These are phyloP conservation scores for Olyra latifolia DNA, from an alignment of 176 grass and related monocot species.

Conservation along the genomic window DNA sequence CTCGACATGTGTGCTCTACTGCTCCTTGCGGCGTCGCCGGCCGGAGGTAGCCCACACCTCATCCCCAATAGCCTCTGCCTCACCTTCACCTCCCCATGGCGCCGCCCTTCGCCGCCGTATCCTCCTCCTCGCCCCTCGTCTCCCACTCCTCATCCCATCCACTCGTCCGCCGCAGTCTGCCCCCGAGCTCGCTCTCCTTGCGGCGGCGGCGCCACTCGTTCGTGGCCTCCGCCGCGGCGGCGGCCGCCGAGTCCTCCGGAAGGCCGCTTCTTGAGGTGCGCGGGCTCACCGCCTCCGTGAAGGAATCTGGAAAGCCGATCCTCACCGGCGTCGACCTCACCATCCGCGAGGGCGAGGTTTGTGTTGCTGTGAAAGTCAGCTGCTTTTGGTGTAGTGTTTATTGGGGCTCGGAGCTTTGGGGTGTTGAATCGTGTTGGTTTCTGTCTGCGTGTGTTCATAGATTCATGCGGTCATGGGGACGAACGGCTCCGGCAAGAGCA, in stretches of 20 bases:
- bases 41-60: too few species aligned
- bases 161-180: neutral
- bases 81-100: slow-evolving; percentile 36
- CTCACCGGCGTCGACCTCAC: slow-evolving; percentile 72
- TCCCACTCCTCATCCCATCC: slow-evolving; percentile 25
- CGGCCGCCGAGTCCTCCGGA: slow-evolving; percentile 17
- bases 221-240: slow-evolving; percentile 15
- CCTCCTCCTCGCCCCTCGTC: slow-evolving; percentile 29
- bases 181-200: slow-evolving; percentile 17
- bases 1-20: too few species aligned
- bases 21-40: too few species aligned
- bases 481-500: slow-evolving; percentile 96
- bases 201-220: slow-evolving; percentile 18
- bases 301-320: slow-evolving; percentile 56
- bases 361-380: neutral
- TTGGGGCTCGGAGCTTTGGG: neutral
- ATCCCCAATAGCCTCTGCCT: too few species aligned
- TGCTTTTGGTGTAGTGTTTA: neutral
- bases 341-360: slow-evolving; percentile 77
- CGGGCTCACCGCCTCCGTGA: slow-evolving; percentile 71
- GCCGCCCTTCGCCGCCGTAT: slow-evolving; percentile 22
- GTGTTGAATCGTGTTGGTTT: slow-evolving; percentile 15
- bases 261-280: slow-evolving; percentile 60
- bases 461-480: slow-evolving; percentile 93
- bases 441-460: slow-evolving; percentile 38